These are phyloP conservation scores for Tricholoma sp. DNA, from an alignment of 768 basidiomycete genomes.

Conservation along the genomic window DNA sequence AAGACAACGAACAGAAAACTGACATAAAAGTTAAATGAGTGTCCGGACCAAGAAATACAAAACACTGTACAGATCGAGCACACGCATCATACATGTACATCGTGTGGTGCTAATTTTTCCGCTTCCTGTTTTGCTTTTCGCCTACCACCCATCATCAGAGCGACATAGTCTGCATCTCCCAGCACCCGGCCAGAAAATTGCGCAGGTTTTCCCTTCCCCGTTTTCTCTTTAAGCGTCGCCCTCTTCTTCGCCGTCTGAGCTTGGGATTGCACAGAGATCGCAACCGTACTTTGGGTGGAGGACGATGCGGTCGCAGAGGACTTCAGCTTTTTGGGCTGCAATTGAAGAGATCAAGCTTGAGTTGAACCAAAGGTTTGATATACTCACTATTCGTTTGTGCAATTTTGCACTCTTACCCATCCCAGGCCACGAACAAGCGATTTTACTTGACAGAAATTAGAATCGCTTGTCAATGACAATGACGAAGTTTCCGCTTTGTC, in stretches of 20 bases:
- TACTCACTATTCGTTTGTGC: constrained; percentile 53
- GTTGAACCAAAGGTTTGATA: background rate
- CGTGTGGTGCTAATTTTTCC: constrained; percentile 45
- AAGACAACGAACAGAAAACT: too few relatives aligned
- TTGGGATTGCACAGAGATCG: constrained; percentile 26
- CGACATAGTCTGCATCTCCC: constrained; percentile 75
- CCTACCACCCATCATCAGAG: constrained; percentile 66
- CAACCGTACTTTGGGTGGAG: constrained; percentile 10
- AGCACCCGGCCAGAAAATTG: constrained; percentile 39
- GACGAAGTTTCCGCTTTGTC: too few relatives aligned
- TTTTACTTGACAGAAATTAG: too few relatives aligned
- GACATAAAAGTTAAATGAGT: too few relatives aligned
- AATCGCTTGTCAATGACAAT: too few relatives aligned
- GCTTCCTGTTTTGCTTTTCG: constrained; percentile 65
- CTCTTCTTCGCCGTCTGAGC: constrained; percentile 45
- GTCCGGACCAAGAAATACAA: too few relatives aligned
- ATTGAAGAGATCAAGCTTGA: constrained; percentile 3
- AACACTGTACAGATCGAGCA: too few relatives aligned
- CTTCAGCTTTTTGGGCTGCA: constrained; percentile 35
- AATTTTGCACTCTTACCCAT: constrained; percentile 69
- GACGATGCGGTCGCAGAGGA: constrained; percentile 17
- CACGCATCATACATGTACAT: constrained; percentile 2
- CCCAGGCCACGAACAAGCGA: background rate
- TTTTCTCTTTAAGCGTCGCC: constrained; percentile 42
- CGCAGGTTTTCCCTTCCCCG: constrained; percentile 17